phyloP scores from a whole-genome alignment of 129 eudicot genomes.

The Pulicaria dysenterica region DNA sequence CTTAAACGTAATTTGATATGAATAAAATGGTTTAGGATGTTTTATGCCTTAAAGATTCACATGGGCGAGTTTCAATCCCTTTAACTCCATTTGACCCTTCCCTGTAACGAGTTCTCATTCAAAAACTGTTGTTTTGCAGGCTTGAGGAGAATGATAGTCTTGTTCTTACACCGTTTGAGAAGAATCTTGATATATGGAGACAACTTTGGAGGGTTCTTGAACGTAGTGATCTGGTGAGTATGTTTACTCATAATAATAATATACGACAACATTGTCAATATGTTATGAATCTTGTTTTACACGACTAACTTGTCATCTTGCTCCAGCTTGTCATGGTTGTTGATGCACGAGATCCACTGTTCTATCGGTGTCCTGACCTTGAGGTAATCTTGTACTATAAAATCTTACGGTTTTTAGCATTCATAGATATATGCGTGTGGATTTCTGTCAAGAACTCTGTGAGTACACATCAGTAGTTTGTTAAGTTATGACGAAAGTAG shows the following conservation, averaged over 20 bases:
- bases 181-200: conserved; percentile 96
- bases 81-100: not conserved
- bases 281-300: not conserved
- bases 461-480: not conserved
- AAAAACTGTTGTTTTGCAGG: conserved; percentile 40
- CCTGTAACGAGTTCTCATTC: conserved; percentile 1
- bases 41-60: not conserved
- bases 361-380: conserved; percentile 95
- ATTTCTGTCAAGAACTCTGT: not conserved
- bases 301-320: conserved; percentile 26
- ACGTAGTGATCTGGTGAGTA: conserved; percentile 88
- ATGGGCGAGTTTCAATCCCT: not conserved
- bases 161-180: conserved; percentile 95
- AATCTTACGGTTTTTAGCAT: conserved; percentile 8
- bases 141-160: conserved; percentile 97
- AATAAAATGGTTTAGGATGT: not conserved
- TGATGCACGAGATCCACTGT: conserved; percentile 95
- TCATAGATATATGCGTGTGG: not conserved
- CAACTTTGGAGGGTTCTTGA: conserved; percentile 99
- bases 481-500: not conserved
- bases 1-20: not conserved
- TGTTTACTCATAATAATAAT: not conserved
- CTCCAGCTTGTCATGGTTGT: conserved; percentile 95
- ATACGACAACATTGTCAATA: not conserved
- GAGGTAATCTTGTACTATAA: conserved; percentile 57